phyloP scores from a whole-genome alignment of 257 asterid genomes.

The Rehmannia glutinosa region DNA sequence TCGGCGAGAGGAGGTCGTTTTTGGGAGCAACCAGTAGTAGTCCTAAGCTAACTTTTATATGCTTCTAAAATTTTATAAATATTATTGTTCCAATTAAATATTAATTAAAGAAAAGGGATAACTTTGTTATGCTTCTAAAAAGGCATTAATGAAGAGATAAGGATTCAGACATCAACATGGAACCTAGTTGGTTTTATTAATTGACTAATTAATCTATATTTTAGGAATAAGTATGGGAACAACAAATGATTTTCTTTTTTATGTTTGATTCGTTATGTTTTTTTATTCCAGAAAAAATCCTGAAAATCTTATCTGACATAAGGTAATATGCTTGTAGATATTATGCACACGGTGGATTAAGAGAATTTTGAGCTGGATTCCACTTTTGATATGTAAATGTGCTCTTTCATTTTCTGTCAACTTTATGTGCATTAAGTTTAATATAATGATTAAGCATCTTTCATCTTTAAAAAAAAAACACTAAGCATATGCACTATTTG shows the following conservation, averaged over 20 bases:
- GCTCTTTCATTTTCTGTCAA: neutral
- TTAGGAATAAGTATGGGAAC: neutral
- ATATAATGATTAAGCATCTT: neutral
- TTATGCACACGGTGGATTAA: conserved; percentile 24
- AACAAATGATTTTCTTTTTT: neutral
- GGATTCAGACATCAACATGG: conserved; percentile 14
- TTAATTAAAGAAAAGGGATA: neutral
- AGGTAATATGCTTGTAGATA: conserved; percentile 15
- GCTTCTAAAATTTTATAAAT: neutral
- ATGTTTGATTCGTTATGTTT: conserved; percentile 16
- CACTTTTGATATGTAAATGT: neutral
- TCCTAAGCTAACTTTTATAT: neutral
- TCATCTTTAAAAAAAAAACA: neutral
- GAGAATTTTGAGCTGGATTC: conserved; percentile 19
- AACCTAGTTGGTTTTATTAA: conserved; percentile 14
- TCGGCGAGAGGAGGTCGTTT: too few species aligned
- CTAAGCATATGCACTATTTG: neutral
- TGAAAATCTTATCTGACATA: neutral
- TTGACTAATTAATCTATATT: neutral
- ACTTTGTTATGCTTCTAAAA: conserved; percentile 17
- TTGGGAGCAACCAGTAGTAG: too few species aligned
- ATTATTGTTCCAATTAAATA: too few species aligned
- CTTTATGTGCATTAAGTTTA: neutral
- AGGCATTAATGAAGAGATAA: conserved; percentile 29
- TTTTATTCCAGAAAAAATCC: neutral